These are phyloP conservation scores for Xylaria sp. DNA, from an alignment of 2,329 filamentous ascomycete genomes.

Conservation along the genomic window DNA sequence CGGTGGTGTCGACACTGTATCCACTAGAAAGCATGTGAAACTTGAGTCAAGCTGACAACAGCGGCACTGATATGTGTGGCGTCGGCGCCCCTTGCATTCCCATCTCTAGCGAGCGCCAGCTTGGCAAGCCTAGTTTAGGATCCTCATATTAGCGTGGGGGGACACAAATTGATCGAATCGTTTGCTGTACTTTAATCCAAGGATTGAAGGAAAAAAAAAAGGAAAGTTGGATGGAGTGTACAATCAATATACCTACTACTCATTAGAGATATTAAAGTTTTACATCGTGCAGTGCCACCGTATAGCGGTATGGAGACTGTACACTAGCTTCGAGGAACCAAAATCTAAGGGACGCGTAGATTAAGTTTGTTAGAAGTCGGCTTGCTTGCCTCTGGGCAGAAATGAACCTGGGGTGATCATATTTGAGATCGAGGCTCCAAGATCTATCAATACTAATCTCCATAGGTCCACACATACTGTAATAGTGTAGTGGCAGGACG, in stretches of 20 bases:
- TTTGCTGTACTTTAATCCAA: neutral
- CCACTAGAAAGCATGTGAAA: neutral
- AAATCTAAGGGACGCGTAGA: neutral
- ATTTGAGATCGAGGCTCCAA: constrained; percentile 3
- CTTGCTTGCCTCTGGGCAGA: neutral
- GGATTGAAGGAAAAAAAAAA: neutral
- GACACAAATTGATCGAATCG: neutral
- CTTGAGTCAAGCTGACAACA: constrained; percentile 4
- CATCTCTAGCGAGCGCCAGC: neutral
- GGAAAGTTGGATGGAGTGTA: too few species aligned
- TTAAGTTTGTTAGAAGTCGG: neutral
- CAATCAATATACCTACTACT: too few species aligned
- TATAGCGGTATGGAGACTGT: too few species aligned
- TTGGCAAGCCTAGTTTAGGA: neutral
- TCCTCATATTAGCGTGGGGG: constrained; percentile 11
- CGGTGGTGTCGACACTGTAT: neutral
- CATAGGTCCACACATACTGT: neutral
- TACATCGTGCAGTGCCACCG: too few species aligned
- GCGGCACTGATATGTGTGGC: constrained; percentile 25
- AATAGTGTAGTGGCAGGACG: too few species aligned
- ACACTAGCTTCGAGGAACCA: too few species aligned
- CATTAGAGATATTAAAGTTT: too few species aligned
- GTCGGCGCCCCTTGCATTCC: constrained; percentile 23
- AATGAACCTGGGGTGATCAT: neutral
- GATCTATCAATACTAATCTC: neutral